Base-by-base conservation (phyloP, 805 yeast species). In the Candida berthetii region DNA sequence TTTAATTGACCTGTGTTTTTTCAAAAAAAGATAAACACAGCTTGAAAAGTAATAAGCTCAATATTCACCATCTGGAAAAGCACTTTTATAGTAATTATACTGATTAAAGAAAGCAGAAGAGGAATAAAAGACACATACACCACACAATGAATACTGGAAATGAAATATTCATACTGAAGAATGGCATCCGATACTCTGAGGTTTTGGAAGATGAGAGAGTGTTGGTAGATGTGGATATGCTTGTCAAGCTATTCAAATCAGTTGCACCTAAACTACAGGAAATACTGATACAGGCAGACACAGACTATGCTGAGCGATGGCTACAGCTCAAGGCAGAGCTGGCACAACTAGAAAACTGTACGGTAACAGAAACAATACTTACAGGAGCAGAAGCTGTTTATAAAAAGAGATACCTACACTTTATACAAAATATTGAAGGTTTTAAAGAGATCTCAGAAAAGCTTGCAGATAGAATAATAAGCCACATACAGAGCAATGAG, bases 191-290 rank as follows among this genome's bases (percentile, higher is more conserved):
- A 9, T 33, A 33, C n/a, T 13, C 20, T 13, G 15, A 43, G 3
- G 42, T 47, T 6, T 18, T 47, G 11, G 36, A 38, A 16, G 44
- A 48, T 17, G 36, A 40, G 8, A 29, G 28, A 7, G 40, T 39
- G 6, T 40, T 46, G 1, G 39, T 48, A 4, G 45, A 47, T n/a
- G 29, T 46, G 3, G 37, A 39, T 9, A 36, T 42, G 25, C 25
- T 49, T 2, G 36, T 49, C 3, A 31, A 29, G 29, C 39, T 49
- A 4, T 44, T 49, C 38, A 37, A 43, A 18, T 38, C 42, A 7
- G 50, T 47, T 3, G 35, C 46, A 2, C 47, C 49, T 10, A 47
- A 42, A 15, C 25, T 47, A 20, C 31, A 24, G 10, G n/a, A 7
- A 4, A 15, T 38, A 1, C 31, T 47, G 2, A 16, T 25, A 2